phyloP scores from a whole-genome alignment of 768 basidiomycete species.

The Lactarius psammicola region DNA sequence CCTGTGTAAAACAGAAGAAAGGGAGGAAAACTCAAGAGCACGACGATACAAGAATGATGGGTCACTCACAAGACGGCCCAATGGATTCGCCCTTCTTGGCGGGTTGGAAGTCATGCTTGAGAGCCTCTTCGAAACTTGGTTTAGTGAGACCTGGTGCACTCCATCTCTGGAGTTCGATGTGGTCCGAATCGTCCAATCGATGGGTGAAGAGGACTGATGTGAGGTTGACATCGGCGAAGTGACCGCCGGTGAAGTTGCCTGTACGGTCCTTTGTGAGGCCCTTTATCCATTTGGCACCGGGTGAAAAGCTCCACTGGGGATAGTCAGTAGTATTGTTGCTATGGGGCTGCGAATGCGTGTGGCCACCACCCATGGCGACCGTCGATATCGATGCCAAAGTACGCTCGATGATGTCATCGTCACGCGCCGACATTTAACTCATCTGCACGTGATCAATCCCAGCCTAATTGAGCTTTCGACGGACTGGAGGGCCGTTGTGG shows the following conservation, averaged over 20 bases:
- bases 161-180: constrained; percentile 86
- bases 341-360: constrained; percentile 3
- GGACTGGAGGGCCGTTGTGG: not conserved
- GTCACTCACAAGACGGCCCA: constrained; percentile 85
- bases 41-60: not conserved
- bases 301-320: constrained; percentile 28
- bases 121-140: constrained; percentile 85
- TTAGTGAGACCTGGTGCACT: constrained; percentile 84
- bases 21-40: constrained; percentile 11
- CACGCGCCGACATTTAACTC: not conserved
- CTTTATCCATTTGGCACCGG: constrained; percentile 39
- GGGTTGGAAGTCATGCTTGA: constrained; percentile 74
- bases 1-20: constrained; percentile 14
- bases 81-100: constrained; percentile 89
- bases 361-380: constrained; percentile 14
- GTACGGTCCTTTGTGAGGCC: constrained; percentile 60
- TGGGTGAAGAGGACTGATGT: constrained; percentile 74
- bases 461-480: not conserved
- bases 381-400: not conserved
- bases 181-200: constrained; percentile 59
- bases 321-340: constrained; percentile 17
- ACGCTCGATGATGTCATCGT: not conserved
- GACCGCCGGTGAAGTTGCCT: constrained; percentile 69
- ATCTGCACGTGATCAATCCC: not conserved
- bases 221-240: constrained; percentile 79